Evolutionary conservation across 345 rosid genomes (phyloP).

Genomic region (Populus tremula): DNA sequence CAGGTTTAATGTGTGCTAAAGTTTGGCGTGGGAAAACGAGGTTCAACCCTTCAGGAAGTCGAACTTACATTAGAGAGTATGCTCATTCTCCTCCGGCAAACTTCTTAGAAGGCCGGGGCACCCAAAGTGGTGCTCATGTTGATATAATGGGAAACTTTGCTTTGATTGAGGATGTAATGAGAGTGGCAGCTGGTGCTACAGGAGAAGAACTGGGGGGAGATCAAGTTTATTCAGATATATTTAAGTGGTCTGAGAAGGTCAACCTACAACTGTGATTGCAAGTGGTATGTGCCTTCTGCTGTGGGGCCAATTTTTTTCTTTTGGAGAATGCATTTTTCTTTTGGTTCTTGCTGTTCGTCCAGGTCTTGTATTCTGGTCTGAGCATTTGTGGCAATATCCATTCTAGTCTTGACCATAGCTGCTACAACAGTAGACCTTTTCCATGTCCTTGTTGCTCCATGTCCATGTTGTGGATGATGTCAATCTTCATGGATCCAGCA

Average conservation of each 20-base stretch:
- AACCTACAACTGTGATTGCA: conserved; percentile 47
- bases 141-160: conserved; percentile 99
- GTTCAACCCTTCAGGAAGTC: conserved; percentile 84
- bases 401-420: not conserved
- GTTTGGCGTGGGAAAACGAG: conserved; percentile 95
- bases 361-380: not conserved
- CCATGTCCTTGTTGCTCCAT: not conserved
- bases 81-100: conserved; percentile 82
- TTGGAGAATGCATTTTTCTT: not conserved
- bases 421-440: not conserved
- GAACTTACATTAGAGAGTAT: conserved; percentile 71
- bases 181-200: conserved; percentile 80
- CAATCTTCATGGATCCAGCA: not conserved
- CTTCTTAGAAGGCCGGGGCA: conserved; percentile 87
- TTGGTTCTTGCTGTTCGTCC: not conserved
- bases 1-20: conserved; percentile 93
- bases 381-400: not conserved
- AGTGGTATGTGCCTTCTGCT: not conserved
- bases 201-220: conserved; percentile 83
- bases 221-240: conserved; percentile 76
- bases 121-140: conserved; percentile 85
- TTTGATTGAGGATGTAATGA: conserved; percentile 74
- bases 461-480: not conserved
- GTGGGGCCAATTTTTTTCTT: not conserved
- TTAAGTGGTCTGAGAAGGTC: conserved; percentile 79